These are phyloP conservation scores for Boletellus ananas DNA, from an alignment of 768 basidiomycete species.

Conservation along the genomic window DNA sequence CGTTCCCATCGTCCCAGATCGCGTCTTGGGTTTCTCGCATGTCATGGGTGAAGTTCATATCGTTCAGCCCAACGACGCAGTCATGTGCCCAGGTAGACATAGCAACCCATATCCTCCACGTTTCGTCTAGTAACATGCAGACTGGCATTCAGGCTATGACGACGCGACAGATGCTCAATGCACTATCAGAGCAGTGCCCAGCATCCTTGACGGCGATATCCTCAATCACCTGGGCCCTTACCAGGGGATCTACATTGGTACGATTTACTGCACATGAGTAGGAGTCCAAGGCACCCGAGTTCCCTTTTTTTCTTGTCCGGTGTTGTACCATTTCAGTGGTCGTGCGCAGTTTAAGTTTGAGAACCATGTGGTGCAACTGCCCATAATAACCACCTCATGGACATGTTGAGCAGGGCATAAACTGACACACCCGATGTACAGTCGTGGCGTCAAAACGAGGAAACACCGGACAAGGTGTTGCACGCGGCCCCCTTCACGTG, in stretches of 20 bases:
- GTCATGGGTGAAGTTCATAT: conserved; percentile 43
- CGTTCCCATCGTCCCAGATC: conserved; percentile 56
- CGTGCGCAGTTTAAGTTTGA: not conserved
- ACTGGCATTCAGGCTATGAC: conserved; percentile 41
- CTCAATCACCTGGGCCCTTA: conserved; percentile 57
- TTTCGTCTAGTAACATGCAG: not conserved
- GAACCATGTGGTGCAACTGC: too few relatives aligned
- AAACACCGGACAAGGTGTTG: not conserved
- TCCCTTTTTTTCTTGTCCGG: conserved; percentile 3
- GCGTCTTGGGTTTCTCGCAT: conserved; percentile 45
- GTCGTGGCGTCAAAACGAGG: not conserved
- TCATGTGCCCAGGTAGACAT: conserved; percentile 39
- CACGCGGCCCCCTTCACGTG: conserved; percentile 3
- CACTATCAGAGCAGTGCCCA: conserved; percentile 51
- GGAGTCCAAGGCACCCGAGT: not conserved
- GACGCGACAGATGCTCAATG: conserved; percentile 53
- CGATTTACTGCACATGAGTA: conserved; percentile 35
- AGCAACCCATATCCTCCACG: not conserved
- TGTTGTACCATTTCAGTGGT: not conserved
- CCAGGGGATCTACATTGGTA: conserved; percentile 54
- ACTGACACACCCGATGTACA: not conserved
- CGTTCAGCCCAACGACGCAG: conserved; percentile 31
- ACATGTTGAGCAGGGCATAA: not conserved
- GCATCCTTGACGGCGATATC: conserved; percentile 46
- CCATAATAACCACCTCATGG: not conserved